Evolutionary conservation across 345 rosid species (phyloP), one percentile per base, ranked within the genome.

Genomic region (Gossypium rotundifolium): DNA sequence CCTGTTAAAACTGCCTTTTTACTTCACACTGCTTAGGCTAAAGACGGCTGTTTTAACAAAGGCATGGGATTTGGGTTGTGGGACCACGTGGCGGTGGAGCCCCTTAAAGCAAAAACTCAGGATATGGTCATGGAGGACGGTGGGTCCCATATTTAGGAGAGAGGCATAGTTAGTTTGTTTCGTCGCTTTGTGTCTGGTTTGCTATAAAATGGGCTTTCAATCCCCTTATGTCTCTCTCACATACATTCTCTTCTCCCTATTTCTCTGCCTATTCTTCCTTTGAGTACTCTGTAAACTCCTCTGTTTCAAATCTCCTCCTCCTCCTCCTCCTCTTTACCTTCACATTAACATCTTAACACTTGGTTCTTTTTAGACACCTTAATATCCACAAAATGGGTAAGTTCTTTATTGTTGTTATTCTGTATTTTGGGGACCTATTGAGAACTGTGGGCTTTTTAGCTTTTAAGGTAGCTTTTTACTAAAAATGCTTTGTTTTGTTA

Each of bases 381-480:
- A 11, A 17, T 45, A 74, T 71, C 67, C 68, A 57, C 44, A 20
- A 65, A 65, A 78, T 81, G 84, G 81, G 84, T 81, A 42, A 17
- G 84, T 73, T 71, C 13, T 60, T 17, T 2, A 20, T 33, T 33
- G 40, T 33, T 33, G 40, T 33, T 33, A 33, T 65, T 66, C 6
- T n/a, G 40, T 38, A 10, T 72, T 59, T 11, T 8, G 42, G 18
- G 10, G 18, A 33, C 40, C 38, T 33, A 4, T 33, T 33, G 6
- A 4, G 38, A 57, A 2, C 27, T 10, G 13, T 9, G 27, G 2
- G 9, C 27, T 10, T 55, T 57, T 55, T 20, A 20, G 12, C 20
- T 25, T 57, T 57, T 49, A 27, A 3, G 25, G 6, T n/a, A 63
- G 48, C 18, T 63, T 63, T 57, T 20, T 51, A 2, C 51, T 17